Evolutionary conservation across 768 basidiomycete genomes (phyloP).

Genomic region (Boletus rufocinnamomeus): DNA sequence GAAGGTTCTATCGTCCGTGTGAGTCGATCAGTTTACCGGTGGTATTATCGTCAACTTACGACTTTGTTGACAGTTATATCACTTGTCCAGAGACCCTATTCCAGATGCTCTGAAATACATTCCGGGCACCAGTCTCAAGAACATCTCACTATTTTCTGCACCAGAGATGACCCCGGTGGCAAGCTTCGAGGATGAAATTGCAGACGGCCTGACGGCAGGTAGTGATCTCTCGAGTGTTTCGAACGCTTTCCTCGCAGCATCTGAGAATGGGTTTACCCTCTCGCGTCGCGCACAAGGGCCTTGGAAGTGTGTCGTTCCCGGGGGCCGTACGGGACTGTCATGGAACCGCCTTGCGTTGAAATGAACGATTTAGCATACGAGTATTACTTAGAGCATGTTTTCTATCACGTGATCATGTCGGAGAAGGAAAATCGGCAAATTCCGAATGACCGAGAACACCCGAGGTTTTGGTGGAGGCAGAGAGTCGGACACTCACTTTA

Average conservation of each 20-base stretch:
- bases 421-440: conserved; percentile 27
- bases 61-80: conserved; percentile 42
- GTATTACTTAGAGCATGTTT: too few relatives aligned
- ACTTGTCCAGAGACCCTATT: conserved; percentile 34
- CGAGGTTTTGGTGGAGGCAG: conserved; percentile 24
- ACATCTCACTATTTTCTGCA: conserved; percentile 28
- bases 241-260: conserved; percentile 46
- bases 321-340: conserved; percentile 27
- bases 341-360: conserved; percentile 9
- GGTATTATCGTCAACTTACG: background rate
- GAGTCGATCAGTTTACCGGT: conserved; percentile 20
- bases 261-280: conserved; percentile 55
- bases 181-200: background rate
- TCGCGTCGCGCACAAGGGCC: conserved; percentile 32
- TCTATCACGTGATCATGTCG: conserved; percentile 17
- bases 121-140: conserved; percentile 7
- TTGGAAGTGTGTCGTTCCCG: conserved; percentile 48
- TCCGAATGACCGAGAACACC: conserved; percentile 36
- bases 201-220: background rate
- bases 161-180: conserved; percentile 19
- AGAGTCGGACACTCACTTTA: conserved; percentile 10
- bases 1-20: conserved; percentile 55
- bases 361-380: background rate
- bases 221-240: conserved; percentile 1
- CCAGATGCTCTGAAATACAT: background rate